A percentile compares a stretch with the other conserved stretches of the same genome.
These are phyloP conservation scores for Plasmodium inui DNA, from an alignment of 169 alveolate genomes.

Conservation along the genomic window DNA sequence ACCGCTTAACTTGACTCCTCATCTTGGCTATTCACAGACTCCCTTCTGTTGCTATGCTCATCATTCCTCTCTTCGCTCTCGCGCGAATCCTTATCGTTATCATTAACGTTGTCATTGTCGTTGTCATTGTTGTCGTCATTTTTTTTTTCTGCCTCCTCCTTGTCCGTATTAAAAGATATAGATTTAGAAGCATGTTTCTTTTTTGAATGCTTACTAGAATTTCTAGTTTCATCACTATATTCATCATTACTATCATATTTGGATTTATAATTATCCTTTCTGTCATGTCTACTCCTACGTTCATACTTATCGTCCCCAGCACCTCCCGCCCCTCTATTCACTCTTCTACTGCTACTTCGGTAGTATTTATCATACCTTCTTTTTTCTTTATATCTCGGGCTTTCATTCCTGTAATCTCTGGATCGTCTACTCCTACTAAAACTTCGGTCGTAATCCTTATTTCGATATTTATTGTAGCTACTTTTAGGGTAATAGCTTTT, in stretches of 20 bases:
- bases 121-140: too few species aligned
- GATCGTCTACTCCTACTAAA: slow-evolving; percentile 34
- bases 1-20: slow-evolving; percentile 11
- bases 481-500: slow-evolving; percentile 31
- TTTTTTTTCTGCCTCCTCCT: slow-evolving; percentile 55
- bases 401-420: slow-evolving; percentile 42
- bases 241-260: slow-evolving; percentile 62
- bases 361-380: slow-evolving; percentile 43
- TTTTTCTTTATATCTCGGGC: slow-evolving; percentile 45
- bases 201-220: slow-evolving; percentile 60
- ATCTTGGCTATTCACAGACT: slow-evolving; percentile 35
- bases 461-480: slow-evolving; percentile 23
- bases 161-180: slow-evolving; percentile 67
- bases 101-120: slow-evolving; percentile 27
- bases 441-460: slow-evolving; percentile 42
- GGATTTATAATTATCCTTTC: slow-evolving; percentile 48
- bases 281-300: slow-evolving; percentile 16
- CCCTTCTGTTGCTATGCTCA: background rate
- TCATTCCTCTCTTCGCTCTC: slow-evolving; percentile 43
- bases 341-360: slow-evolving; percentile 60
- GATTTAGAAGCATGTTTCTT: slow-evolving; percentile 29
- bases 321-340: slow-evolving; percentile 31
- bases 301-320: slow-evolving; percentile 27
- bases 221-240: slow-evolving; percentile 65
- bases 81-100: slow-evolving; percentile 50